Conservation (phyloP, 805 yeast species). For the Tetrapisispora arboricola region DNA sequence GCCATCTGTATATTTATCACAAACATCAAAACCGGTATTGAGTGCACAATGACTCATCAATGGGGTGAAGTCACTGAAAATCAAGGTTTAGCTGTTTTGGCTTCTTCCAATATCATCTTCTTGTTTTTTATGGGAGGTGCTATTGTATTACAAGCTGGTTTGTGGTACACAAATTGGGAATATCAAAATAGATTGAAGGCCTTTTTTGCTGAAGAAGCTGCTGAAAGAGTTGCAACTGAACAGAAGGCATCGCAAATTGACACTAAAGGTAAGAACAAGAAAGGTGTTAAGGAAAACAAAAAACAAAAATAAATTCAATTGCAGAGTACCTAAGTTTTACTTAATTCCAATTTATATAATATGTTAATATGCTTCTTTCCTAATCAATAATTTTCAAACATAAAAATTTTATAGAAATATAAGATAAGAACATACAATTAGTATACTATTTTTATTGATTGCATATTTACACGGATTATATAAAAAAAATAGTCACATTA, state of each 20-base stretch:
- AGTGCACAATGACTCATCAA: conserved; percentile 54
- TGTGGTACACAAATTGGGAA: conserved; percentile 75
- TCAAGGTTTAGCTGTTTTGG: conserved; percentile 85
- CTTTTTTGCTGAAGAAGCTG: conserved; percentile 27
- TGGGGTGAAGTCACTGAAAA: conserved; percentile 92
- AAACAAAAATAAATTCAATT: conserved; percentile 3
- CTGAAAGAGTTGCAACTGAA: not conserved
- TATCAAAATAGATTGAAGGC: conserved; percentile 30
- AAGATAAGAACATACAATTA: not conserved
- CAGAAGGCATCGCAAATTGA: not conserved
- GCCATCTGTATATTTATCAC: conserved; percentile 75
- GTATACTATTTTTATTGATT: not conserved
- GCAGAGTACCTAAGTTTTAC: too few species aligned
- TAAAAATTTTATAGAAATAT: too few species aligned
- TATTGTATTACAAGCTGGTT: conserved; percentile 75
- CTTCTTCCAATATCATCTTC: conserved; percentile 76
- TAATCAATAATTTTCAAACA: too few species aligned
- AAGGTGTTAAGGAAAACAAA: conserved; percentile 1
- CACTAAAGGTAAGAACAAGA: not conserved
- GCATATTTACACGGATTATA: conserved; percentile 1
- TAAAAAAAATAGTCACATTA: not conserved
- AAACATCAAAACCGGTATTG: conserved; percentile 72
- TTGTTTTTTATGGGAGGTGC: conserved; percentile 66
- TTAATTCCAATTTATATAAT: not conserved
- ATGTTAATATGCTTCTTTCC: too few species aligned